Evolutionary conservation across 2,329 filamentous ascomycete genomes (phyloP), one percentile per base, ranked within the genome.

Genomic region (Pseudogymnoascus sp.): DNA sequence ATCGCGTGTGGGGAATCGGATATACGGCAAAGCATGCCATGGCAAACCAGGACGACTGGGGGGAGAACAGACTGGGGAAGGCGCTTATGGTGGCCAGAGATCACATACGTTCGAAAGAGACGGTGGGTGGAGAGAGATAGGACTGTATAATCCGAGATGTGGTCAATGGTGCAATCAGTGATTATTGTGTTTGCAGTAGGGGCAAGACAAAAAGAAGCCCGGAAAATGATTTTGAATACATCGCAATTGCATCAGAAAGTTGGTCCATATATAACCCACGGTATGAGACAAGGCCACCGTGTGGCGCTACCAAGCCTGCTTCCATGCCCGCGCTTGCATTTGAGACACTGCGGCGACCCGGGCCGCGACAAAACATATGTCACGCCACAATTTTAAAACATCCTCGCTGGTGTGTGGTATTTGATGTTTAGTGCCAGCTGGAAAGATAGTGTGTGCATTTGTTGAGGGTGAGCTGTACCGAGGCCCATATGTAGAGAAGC

Each of bases 1-100:
- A 75, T 64, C 64, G 69, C 2, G 66, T 74, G 11, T 75, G 72
- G 72, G 71, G 72, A 7, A 73, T 74, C 60, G 72, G 71, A 6
- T 75, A 68, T 57, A 68, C 64, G 21, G 71, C 64, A 15, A 68
- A 69, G 60, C 60, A 72, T 60, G 73, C 71, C 1, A 67, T 72
- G 67, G 36, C 61, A 24, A 61, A 67, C 58, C 58, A 61, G 29
- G 35, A 65, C 24, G 62, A 69, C 50, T 74, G 70, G 72, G 72
- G 69, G 9, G 67, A 69, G 64, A 74, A 74, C 59, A 66, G 65
- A 5, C 61, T 74, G 17, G 72, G 72, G 0, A 69, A 69, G 61
- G 65, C 64, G 11, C 62, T 74, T 61, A 73, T 74, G 70, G 67
- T 61, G 29, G 64, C 63, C 3, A 64, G 63, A 58, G 60, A 65